Percentiles rank a stretch among this genome's conserved stretches.
phyloP scores from a whole-genome alignment of 225 moss, liverwort and hornwort genomes.

The Lunularia cruciata region DNA sequence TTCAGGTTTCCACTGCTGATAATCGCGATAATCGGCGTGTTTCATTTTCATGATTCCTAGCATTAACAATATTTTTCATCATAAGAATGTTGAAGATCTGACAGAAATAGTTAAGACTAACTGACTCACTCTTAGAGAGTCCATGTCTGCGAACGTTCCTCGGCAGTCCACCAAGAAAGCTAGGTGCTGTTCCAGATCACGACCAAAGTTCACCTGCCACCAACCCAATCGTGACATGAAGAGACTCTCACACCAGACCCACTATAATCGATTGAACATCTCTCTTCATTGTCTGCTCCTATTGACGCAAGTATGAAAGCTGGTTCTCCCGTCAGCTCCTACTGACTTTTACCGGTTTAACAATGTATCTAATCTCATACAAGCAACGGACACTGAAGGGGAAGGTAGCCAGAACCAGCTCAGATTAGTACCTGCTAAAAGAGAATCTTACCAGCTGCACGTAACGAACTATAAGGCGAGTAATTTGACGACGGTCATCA shows the following conservation, averaged over 20 bases:
- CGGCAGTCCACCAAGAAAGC: slow-evolving; percentile 90
- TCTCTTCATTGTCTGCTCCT: too few relatives aligned
- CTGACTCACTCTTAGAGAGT: slow-evolving; percentile 65
- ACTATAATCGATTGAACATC: too few relatives aligned
- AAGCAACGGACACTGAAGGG: too few relatives aligned
- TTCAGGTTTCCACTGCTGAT: too few relatives aligned
- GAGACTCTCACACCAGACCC: not conserved
- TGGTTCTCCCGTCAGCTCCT: too few relatives aligned
- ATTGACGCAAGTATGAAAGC: too few relatives aligned
- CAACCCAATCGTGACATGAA: slow-evolving; percentile 25
- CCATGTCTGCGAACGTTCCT: slow-evolving; percentile 87
- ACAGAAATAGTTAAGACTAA: not conserved
- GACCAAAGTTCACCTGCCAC: slow-evolving; percentile 80
- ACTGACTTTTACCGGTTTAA: too few relatives aligned
- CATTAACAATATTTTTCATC: not conserved
- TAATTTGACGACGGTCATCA: slow-evolving; percentile 97
- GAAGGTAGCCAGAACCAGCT: too few relatives aligned
- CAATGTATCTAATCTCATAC: too few relatives aligned
- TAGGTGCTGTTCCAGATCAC: slow-evolving; percentile 94
- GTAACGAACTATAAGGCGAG: slow-evolving; percentile 75
- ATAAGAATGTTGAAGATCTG: not conserved
- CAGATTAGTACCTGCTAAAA: too few relatives aligned
- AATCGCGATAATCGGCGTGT: too few relatives aligned
- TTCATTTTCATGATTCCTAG: too few relatives aligned
- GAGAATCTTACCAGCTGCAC: slow-evolving; percentile 68